These are phyloP conservation scores for Bipolaris sorokiniana DNA, from an alignment of 2,329 filamentous ascomycete genomes.

Conservation along the genomic window DNA sequence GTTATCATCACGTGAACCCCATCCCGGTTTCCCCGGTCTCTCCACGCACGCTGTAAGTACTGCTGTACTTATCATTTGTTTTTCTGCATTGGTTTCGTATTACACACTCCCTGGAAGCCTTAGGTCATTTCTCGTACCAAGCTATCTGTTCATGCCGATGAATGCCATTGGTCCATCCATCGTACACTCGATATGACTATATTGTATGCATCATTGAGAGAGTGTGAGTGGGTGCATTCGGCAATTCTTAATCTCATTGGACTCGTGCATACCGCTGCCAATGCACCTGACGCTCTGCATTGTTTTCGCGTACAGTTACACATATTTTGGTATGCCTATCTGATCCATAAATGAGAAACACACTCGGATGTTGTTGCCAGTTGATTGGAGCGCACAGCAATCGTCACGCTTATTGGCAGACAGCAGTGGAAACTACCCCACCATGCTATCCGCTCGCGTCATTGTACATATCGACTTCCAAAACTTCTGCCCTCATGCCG, in stretches of 20 bases:
- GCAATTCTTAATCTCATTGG: neutral
- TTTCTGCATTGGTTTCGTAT: too few species aligned
- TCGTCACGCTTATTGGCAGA: constrained; percentile 16
- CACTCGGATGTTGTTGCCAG: constrained; percentile 3
- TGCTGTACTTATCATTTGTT: too few species aligned
- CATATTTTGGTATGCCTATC: neutral
- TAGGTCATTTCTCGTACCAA: too few species aligned
- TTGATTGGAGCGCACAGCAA: neutral
- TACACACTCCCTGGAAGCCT: too few species aligned
- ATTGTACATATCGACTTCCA: constrained; percentile 1
- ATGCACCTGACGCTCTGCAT: neutral
- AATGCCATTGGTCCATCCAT: too few species aligned
- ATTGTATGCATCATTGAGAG: too few species aligned
- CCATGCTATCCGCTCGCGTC: constrained; percentile 8
- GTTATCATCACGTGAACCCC: too few species aligned
- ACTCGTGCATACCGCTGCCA: neutral
- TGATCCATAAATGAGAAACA: neutral
- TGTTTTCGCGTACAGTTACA: neutral
- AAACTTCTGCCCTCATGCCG: neutral
- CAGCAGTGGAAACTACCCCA: constrained; percentile 20
- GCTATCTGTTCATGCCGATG: too few species aligned
- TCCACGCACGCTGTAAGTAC: too few species aligned
- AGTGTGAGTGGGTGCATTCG: too few species aligned
- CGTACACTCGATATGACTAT: too few species aligned
- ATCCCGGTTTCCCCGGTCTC: too few species aligned